Percentiles rank a stretch among this genome's conserved stretches.
phyloP scores from a whole-genome alignment of 2,329 filamentous ascomycete genomes.

The Ophidiomyces ophidiicola region DNA sequence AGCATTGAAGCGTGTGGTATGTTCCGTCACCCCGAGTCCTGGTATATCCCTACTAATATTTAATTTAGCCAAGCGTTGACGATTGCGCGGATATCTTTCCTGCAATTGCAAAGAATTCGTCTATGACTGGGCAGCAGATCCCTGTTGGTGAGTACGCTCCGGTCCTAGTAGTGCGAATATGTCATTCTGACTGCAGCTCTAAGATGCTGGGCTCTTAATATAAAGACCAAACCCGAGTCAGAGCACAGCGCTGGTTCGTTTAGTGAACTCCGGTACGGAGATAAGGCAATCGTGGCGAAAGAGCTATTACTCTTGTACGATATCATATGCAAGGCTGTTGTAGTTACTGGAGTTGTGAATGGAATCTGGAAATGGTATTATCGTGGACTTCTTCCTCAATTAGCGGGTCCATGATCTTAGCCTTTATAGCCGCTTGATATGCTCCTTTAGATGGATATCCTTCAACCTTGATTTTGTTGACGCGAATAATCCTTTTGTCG shows the following conservation, averaged over 20 bases:
- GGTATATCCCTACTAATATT: conserved; percentile 12
- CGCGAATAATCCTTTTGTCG: conserved; percentile 27
- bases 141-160: conserved; percentile 29
- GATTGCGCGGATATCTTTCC: conserved; percentile 33
- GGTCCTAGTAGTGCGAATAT: not conserved
- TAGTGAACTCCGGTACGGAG: too few species aligned
- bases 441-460: conserved; percentile 27
- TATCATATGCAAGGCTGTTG: too few species aligned
- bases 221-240: too few species aligned
- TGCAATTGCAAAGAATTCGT: conserved; percentile 33
- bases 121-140: conserved; percentile 36
- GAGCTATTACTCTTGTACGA: too few species aligned
- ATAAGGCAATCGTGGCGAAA: too few species aligned
- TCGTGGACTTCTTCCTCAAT: conserved; percentile 20
- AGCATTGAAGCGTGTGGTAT: conserved; percentile 47
- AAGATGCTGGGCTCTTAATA: conserved; percentile 27
- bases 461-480: conserved; percentile 32
- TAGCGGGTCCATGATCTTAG: conserved; percentile 27
- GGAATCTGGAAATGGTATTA: conserved; percentile 20
- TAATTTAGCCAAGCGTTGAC: conserved; percentile 27
- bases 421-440: conserved; percentile 29
- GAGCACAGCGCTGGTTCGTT: too few species aligned
- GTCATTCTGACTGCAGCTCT: not conserved
- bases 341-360: conserved; percentile 24
- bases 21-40: conserved; percentile 15